Evolutionary conservation across 176 grass and related monocot genomes (phyloP).

Genomic region (Musa itinerans): DNA sequence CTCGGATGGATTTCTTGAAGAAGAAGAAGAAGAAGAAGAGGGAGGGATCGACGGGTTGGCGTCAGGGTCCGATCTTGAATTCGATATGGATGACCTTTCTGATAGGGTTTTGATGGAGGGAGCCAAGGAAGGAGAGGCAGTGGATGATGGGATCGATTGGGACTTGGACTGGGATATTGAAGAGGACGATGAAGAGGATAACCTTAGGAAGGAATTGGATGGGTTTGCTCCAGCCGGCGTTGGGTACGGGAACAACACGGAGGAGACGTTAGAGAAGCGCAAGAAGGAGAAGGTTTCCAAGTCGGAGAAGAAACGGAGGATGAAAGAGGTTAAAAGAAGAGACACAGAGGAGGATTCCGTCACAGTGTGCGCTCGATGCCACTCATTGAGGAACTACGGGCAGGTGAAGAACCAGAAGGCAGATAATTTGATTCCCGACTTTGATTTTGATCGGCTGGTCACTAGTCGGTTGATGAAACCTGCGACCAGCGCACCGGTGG

Average conservation of each 20-base stretch:
- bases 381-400: slow-evolving; percentile 82
- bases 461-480: slow-evolving; percentile 67
- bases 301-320: slow-evolving; percentile 55
- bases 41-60: not conserved
- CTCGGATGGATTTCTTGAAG: slow-evolving; percentile 41
- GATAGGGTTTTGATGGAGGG: slow-evolving; percentile 21
- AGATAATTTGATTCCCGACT: slow-evolving; percentile 87
- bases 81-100: slow-evolving; percentile 21
- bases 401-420: slow-evolving; percentile 79
- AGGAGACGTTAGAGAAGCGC: slow-evolving; percentile 43
- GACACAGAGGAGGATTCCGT: slow-evolving; percentile 33
- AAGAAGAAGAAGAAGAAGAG: slow-evolving; percentile 29
- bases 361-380: slow-evolving; percentile 67
- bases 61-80: slow-evolving; percentile 21
- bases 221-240: slow-evolving; percentile 57
- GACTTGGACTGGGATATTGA: slow-evolving; percentile 33
- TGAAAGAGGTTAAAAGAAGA: slow-evolving; percentile 40
- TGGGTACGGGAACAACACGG: slow-evolving; percentile 77
- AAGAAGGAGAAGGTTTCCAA: slow-evolving; percentile 86
- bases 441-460: slow-evolving; percentile 85
- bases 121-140: slow-evolving; percentile 26
- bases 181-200: slow-evolving; percentile 44
- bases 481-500: slow-evolving; percentile 43
- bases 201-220: slow-evolving; percentile 54
- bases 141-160: slow-evolving; percentile 32